phyloP scores from a whole-genome alignment of 1,139 yeast genomes.

The Casaregolazyma suthepensis region DNA sequence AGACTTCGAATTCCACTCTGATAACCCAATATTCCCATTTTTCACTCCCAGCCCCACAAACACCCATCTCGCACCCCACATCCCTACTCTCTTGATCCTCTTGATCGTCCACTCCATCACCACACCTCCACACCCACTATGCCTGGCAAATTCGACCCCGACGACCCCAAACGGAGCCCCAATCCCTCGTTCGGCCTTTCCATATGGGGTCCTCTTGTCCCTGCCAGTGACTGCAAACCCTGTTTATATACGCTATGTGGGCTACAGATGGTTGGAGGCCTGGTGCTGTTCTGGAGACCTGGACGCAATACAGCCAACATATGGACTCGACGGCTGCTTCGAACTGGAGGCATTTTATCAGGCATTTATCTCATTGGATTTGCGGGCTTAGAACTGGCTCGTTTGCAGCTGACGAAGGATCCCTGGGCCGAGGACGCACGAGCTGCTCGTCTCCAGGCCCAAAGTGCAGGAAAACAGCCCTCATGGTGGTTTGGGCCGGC shows the following conservation, averaged over 20 bases:
- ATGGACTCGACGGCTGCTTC: constrained; percentile 23
- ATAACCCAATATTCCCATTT: no score
- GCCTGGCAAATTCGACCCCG: constrained; percentile 10
- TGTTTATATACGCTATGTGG: constrained; percentile 29
- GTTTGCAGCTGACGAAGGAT: constrained; percentile 28
- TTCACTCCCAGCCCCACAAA: no score
- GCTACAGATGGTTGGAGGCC: constrained; percentile 28
- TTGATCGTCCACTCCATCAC: background rate
- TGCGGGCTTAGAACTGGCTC: constrained; percentile 27
- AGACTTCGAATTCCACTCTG: no score
- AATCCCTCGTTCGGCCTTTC: constrained; percentile 32
- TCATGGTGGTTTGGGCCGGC: constrained; percentile 32
- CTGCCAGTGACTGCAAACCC: constrained; percentile 32
- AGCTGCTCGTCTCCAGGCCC: constrained; percentile 24
- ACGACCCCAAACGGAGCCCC: constrained; percentile 10
- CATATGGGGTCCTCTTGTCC: constrained; percentile 34
- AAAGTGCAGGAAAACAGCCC: constrained; percentile 17
- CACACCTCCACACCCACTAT: background rate
- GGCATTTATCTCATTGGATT: constrained; percentile 27
- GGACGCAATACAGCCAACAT: constrained; percentile 20
- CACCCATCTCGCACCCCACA: background rate
- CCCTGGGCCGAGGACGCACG: constrained; percentile 35
- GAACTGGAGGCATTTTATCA: constrained; percentile 21
- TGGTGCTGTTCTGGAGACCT: constrained; percentile 27
- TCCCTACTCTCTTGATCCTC: background rate